phyloP scores from a whole-genome alignment of 2,329 filamentous ascomycete genomes.

The Trematosphaeria pertusa region DNA sequence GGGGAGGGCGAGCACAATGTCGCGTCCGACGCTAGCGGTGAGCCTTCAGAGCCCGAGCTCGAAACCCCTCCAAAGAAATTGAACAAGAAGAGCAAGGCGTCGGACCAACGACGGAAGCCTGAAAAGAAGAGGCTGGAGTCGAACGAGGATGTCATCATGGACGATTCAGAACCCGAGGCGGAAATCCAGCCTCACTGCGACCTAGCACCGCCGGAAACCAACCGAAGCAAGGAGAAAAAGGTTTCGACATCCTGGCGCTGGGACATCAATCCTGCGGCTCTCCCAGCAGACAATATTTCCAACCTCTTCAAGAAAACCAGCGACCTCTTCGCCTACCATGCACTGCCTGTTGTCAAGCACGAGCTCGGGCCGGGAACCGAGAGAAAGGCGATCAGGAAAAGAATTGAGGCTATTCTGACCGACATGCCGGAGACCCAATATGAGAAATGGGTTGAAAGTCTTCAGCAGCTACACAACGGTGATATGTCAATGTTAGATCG shows the following conservation, averaged over 20 bases:
- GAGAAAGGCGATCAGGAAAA: constrained; percentile 13
- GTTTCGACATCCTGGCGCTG: constrained; percentile 28
- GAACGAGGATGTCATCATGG: not conserved
- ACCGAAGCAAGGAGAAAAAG: constrained; percentile 18
- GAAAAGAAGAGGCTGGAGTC: constrained; percentile 8
- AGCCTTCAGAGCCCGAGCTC: too few species aligned
- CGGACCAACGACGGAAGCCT: too few species aligned
- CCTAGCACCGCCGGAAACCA: too few species aligned
- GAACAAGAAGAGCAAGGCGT: too few species aligned
- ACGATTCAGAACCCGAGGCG: not conserved
- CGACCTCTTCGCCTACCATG: constrained; percentile 37
- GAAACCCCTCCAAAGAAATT: too few species aligned
- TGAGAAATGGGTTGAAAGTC: constrained; percentile 23
- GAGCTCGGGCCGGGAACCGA: constrained; percentile 17
- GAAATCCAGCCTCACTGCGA: not conserved
- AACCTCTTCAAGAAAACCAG: constrained; percentile 17
- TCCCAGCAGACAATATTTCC: constrained; percentile 7
- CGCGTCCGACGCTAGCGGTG: too few species aligned
- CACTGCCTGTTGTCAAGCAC: constrained; percentile 20
- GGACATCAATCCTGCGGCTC: constrained; percentile 19
- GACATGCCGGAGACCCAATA: constrained; percentile 15
- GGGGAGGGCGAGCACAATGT: too few species aligned
- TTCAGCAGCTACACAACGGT: constrained; percentile 23
- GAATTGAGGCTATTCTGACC: constrained; percentile 21
- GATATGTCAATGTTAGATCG: constrained; percentile 29